phyloP scores from a whole-genome alignment of 2,329 filamentous ascomycete species.

The Onygenales sp. region DNA sequence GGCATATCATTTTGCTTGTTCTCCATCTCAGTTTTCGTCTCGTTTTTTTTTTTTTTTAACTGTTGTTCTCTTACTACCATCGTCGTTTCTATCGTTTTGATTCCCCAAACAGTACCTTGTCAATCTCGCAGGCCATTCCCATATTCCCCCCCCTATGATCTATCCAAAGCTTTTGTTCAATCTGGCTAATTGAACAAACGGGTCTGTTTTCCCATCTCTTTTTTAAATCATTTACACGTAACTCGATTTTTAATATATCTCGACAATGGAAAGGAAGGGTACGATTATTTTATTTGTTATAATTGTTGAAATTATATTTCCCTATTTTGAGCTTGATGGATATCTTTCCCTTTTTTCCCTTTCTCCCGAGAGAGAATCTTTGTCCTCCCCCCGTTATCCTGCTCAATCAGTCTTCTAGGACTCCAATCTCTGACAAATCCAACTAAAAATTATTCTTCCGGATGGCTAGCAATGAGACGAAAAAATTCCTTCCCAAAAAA shows the following conservation, averaged over 20 bases:
- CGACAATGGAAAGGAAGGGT: neutral
- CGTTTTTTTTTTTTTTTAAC: neutral
- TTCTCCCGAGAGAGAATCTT: neutral
- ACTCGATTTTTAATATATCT: neutral
- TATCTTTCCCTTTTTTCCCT: neutral
- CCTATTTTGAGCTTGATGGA: neutral
- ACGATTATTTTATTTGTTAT: neutral
- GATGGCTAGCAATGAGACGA: too few species aligned
- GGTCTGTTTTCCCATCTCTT: neutral
- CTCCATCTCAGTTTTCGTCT: neutral
- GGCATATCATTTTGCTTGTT: neutral
- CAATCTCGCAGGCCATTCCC: neutral
- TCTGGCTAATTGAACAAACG: neutral
- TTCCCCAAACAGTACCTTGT: neutral
- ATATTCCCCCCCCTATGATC: neutral
- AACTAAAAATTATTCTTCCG: too few species aligned
- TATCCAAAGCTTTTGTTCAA: neutral
- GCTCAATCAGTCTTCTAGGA: neutral
- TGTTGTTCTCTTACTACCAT: neutral
- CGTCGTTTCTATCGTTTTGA: neutral
- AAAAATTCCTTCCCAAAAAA: too few species aligned
- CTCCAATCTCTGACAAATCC: too few species aligned
- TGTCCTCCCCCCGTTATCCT: neutral
- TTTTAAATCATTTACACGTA: neutral
- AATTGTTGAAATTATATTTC: conserved; percentile 6